phyloP scores from a whole-genome alignment of 148 eudicot species.

The Rhododendron williamsianum region DNA sequence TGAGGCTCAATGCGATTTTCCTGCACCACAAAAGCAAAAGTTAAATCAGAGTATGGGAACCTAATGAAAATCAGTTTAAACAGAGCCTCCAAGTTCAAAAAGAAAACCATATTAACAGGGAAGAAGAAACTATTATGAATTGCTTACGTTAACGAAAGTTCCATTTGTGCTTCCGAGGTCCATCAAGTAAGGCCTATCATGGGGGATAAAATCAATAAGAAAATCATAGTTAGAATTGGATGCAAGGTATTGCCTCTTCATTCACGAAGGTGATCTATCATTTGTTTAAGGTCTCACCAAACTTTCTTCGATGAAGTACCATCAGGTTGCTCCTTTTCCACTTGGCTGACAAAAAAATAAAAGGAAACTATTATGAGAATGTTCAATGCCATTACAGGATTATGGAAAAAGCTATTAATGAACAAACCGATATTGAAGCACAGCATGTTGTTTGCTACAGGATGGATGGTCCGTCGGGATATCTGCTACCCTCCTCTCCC shows the following conservation, averaged over 20 bases:
- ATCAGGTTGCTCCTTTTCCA: conserved; percentile 80
- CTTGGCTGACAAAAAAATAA: conserved; percentile 59
- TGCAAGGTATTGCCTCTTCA: neutral
- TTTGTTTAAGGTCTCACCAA: conserved; percentile 35
- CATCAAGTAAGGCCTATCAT: conserved; percentile 84
- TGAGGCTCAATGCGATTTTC: conserved; percentile 74
- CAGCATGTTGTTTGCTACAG: conserved; percentile 96
- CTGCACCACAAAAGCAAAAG: conserved; percentile 36
- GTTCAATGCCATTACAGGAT: neutral
- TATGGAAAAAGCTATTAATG: neutral
- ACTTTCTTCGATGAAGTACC: conserved; percentile 64
- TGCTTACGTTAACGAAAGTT: conserved; percentile 77
- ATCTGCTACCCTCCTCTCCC: conserved; percentile 96
- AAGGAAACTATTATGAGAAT: neutral
- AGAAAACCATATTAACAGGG: neutral
- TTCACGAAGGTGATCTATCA: neutral
- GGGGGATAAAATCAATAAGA: conserved; percentile 7
- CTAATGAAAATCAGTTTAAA: neutral
- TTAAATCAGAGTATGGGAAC: conserved; percentile 9
- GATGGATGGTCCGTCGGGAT: conserved; percentile 91
- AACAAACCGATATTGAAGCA: conserved; percentile 51
- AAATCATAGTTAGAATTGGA: conserved; percentile 2
- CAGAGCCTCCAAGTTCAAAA: neutral
- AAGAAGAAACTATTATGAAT: neutral
- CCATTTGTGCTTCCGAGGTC: conserved; percentile 99